Evolutionary conservation across 1,284 basidiomycete species (phyloP), one percentile per base, ranked within the genome.

Genomic region (Ceratobasidium sp.): DNA sequence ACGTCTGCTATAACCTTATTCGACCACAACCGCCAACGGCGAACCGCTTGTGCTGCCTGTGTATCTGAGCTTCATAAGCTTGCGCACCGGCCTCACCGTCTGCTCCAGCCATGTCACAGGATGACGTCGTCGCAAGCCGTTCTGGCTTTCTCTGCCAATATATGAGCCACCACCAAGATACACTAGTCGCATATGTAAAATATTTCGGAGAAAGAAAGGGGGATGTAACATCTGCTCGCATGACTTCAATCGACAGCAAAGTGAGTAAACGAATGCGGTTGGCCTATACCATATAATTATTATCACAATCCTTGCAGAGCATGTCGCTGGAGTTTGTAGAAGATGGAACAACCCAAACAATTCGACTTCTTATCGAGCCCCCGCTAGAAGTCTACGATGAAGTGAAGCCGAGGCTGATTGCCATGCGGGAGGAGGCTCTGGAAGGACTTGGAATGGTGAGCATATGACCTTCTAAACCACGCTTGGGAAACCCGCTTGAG

Each of bases 101-200:
- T 16, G 36, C 30, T 36, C n/a, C 14, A 36, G 59, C 16, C 21
- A 76, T 75, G 74, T 76, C 84, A 30, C 14, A 55, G 50, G 89
- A 93, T 30, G 41, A 28, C 55, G 85, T 90, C 9, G 90, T 93
- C 1, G 89, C 89, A 28, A 87, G 87, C 26, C 91, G 90, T 76
- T 92, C 91, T 32, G 83, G 82, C 0, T 93, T 92, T 78, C 84
- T 93, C 46, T 87, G 87, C 80, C 90, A 88, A 86, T 93, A 93
- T 82, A 93, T 93, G 92, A 89, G 86, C 41, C 87, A 83, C 74
- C 91, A 93, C 77, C 89, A 90, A 0, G 91, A 93, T 78, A 92
- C 91, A 0, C 83, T 93, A 74, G 76, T 77, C 30, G 73, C 75
- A 26, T 76, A 75, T 72, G 73, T 76, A 62, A 58, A 64, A 23